These are phyloP conservation scores for Fusarium anthophilum DNA, from an alignment of 2,329 filamentous ascomycete genomes.

Conservation along the genomic window DNA sequence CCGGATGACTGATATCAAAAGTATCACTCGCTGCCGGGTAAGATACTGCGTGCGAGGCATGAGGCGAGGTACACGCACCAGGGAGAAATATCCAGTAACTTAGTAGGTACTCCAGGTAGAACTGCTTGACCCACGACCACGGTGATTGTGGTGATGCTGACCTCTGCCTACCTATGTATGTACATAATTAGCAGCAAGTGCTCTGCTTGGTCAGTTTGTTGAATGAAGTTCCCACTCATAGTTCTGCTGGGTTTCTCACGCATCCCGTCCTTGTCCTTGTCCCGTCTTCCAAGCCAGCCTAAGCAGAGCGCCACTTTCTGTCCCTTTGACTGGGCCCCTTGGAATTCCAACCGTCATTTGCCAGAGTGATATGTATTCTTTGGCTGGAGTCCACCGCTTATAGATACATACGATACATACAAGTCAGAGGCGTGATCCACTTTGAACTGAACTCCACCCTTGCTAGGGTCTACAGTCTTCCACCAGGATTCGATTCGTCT, in stretches of 20 bases:
- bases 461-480: neutral
- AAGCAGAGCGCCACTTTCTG: conserved; percentile 17
- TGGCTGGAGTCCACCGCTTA: neutral
- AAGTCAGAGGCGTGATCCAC: neutral
- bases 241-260: conserved; percentile 31
- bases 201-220: conserved; percentile 26
- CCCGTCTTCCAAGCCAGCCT: conserved; percentile 1
- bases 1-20: neutral
- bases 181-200: conserved; percentile 3
- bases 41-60: neutral
- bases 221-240: conserved; percentile 23
- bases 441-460: neutral
- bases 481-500: conserved; percentile 12
- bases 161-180: neutral
- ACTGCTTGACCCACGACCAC: conserved; percentile 28
- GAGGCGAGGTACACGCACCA: conserved; percentile 7
- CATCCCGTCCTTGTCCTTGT: conserved; percentile 20
- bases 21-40: conserved; percentile 4
- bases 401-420: neutral
- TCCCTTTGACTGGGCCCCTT: conserved; percentile 4
- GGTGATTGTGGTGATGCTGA: conserved; percentile 34
- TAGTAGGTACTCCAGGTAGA: neutral
- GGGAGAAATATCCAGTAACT: neutral
- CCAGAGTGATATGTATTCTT: conserved; percentile 10
- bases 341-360: conserved; percentile 24